These are phyloP conservation scores for Xylaria sp. DNA, from an alignment of 2,329 filamentous ascomycete genomes.

Conservation along the genomic window DNA sequence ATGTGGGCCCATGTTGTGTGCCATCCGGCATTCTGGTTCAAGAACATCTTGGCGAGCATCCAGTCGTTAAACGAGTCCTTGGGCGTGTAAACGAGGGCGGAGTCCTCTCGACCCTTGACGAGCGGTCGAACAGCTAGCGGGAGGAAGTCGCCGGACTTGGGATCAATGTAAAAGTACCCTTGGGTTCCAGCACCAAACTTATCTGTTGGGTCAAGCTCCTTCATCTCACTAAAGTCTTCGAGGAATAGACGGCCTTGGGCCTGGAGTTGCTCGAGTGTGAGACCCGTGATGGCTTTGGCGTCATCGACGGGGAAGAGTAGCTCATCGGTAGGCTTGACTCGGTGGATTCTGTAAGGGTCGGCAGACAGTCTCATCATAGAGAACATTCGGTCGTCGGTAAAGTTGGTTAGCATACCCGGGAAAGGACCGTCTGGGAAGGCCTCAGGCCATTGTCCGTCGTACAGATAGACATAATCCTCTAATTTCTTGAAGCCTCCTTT, in stretches of 20 bases:
- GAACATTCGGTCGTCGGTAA: constrained; percentile 59
- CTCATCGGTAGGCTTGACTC: constrained; percentile 49
- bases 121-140: constrained; percentile 60
- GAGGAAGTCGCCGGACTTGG: constrained; percentile 56
- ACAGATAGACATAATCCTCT: constrained; percentile 56
- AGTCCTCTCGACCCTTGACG: constrained; percentile 51
- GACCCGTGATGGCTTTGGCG: constrained; percentile 49
- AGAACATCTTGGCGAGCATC: constrained; percentile 63
- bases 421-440: constrained; percentile 52
- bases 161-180: constrained; percentile 60
- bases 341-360: constrained; percentile 54
- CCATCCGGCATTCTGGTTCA: constrained; percentile 61
- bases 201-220: constrained; percentile 32
- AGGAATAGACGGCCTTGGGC: constrained; percentile 56
- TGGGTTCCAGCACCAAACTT: constrained; percentile 57
- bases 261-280: constrained; percentile 51
- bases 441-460: constrained; percentile 55
- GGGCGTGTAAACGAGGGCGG: constrained; percentile 59
- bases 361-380: constrained; percentile 60
- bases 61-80: constrained; percentile 58
- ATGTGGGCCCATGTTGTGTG: constrained; percentile 58
- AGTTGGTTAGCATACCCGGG: constrained; percentile 56
- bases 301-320: constrained; percentile 55
- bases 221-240: constrained; percentile 56
- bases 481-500: constrained; percentile 39